A percentile compares a stretch with the other conserved stretches of the same genome.
These are phyloP conservation scores for Verbascum thapsus DNA, from an alignment of 257 asterid genomes.

Conservation along the genomic window DNA sequence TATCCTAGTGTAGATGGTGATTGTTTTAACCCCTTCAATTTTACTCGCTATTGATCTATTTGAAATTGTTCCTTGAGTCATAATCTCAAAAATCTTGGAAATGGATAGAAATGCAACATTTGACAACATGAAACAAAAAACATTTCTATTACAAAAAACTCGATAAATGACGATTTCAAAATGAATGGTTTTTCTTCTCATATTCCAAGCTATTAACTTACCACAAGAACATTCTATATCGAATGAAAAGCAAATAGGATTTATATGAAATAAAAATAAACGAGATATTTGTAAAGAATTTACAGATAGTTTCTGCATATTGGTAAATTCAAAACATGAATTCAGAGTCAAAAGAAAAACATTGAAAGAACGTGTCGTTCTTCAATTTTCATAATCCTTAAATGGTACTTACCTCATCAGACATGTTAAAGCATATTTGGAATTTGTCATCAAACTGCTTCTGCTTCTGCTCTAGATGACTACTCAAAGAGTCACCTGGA, in stretches of 20 bases:
- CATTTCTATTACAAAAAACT: constrained; percentile 8
- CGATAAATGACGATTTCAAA: constrained; percentile 3
- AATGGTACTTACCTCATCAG: constrained; percentile 62
- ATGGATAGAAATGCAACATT: constrained; percentile 5
- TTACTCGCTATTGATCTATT: constrained; percentile 19
- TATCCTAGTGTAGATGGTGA: constrained; percentile 13
- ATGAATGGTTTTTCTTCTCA: not conserved
- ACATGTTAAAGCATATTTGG: constrained; percentile 57
- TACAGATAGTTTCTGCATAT: not conserved
- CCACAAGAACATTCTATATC: constrained; percentile 3
- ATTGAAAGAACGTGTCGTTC: constrained; percentile 23
- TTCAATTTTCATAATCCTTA: not conserved
- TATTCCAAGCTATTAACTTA: constrained; percentile 15
- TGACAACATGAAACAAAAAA: constrained; percentile 13
- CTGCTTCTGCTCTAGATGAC: constrained; percentile 66
- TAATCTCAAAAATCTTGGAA: constrained; percentile 9
- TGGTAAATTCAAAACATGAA: constrained; percentile 13
- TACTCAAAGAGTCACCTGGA: constrained; percentile 69
- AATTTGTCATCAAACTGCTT: constrained; percentile 72
- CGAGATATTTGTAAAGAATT: constrained; percentile 1
- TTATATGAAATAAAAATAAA: constrained; percentile 17
- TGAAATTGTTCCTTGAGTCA: constrained; percentile 1
- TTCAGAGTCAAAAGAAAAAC: constrained; percentile 10
- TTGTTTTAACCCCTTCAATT: constrained; percentile 18
- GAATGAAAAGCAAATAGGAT: constrained; percentile 19